These are phyloP conservation scores for Tulasnella sp. DNA, from an alignment of 768 basidiomycete genomes.

Conservation along the genomic window DNA sequence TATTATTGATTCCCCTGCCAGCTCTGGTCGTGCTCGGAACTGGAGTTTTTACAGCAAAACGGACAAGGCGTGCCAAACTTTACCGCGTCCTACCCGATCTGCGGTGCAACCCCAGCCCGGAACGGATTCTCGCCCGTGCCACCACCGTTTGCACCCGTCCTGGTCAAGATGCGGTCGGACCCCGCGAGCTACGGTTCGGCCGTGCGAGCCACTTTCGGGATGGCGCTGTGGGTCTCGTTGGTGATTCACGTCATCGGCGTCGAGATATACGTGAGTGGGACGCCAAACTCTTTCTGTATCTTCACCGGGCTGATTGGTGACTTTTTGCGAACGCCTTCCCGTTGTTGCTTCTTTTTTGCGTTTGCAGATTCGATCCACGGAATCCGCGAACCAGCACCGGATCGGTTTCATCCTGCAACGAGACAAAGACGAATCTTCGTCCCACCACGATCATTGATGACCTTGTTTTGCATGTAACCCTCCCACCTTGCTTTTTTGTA, in stretches of 20 bases:
- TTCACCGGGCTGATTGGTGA: too few relatives aligned
- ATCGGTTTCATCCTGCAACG: slow-evolving; percentile 16
- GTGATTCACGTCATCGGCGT: slow-evolving; percentile 26
- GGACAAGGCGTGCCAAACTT: slow-evolving; percentile 19
- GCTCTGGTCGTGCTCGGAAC: slow-evolving; percentile 19
- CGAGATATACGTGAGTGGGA: slow-evolving; percentile 27
- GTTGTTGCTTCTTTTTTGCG: too few relatives aligned
- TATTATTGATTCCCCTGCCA: background rate
- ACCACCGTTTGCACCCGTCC: background rate
- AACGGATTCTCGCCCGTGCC: background rate
- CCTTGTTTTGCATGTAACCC: background rate
- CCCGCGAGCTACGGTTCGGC: slow-evolving; percentile 17
- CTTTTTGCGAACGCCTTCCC: too few relatives aligned
- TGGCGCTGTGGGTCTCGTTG: slow-evolving; percentile 24
- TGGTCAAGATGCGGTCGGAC: slow-evolving; percentile 6
- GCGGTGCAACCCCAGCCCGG: background rate
- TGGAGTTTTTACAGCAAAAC: slow-evolving; percentile 8
- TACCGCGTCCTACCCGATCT: background rate
- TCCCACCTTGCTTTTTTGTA: background rate
- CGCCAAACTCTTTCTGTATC: too few relatives aligned
- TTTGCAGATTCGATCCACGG: slow-evolving; percentile 2
- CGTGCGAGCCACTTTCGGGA: slow-evolving; percentile 16
- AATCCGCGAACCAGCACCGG: slow-evolving; percentile 10
- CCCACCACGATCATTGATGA: background rate
- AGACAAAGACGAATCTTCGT: background rate